phyloP scores from a whole-genome alignment of 2,329 filamentous ascomycete genomes.

The Gaeumannomyces tritici region DNA sequence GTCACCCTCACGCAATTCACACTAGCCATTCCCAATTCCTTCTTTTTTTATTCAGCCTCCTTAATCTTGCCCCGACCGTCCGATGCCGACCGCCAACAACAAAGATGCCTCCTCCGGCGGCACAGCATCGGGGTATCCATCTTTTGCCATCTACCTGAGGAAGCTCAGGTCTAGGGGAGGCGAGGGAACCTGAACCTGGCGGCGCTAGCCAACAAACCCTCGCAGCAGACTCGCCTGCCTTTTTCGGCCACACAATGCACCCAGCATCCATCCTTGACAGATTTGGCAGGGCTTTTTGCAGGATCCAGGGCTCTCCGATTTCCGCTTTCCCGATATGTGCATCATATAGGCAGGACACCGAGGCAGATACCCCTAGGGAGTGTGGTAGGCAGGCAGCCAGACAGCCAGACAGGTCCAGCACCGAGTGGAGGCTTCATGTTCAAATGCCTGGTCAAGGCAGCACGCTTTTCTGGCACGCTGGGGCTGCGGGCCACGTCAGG shows the following conservation, averaged over 20 bases:
- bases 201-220: not conserved
- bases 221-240: too few species aligned
- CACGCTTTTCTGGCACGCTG: too few species aligned
- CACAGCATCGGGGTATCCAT: too few species aligned
- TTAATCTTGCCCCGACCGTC: not conserved
- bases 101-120: not conserved
- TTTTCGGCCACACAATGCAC: too few species aligned
- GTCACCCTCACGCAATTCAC: too few species aligned
- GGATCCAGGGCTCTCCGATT: not conserved
- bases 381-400: too few species aligned
- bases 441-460: not conserved
- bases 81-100: not conserved
- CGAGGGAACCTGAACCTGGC: not conserved
- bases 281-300: not conserved
- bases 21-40: not conserved
- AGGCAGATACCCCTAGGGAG: too few species aligned
- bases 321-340: not conserved
- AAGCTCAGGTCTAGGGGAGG: not conserved
- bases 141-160: not conserved
- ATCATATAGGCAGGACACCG: not conserved
- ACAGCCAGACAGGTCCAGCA: too few species aligned
- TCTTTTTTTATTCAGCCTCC: not conserved
- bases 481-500: not conserved
- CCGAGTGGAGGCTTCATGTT: not conserved
- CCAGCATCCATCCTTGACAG: not conserved